Conservation (phyloP, 1,139 yeast species). For the Hyphopichia khmerensis region DNA sequence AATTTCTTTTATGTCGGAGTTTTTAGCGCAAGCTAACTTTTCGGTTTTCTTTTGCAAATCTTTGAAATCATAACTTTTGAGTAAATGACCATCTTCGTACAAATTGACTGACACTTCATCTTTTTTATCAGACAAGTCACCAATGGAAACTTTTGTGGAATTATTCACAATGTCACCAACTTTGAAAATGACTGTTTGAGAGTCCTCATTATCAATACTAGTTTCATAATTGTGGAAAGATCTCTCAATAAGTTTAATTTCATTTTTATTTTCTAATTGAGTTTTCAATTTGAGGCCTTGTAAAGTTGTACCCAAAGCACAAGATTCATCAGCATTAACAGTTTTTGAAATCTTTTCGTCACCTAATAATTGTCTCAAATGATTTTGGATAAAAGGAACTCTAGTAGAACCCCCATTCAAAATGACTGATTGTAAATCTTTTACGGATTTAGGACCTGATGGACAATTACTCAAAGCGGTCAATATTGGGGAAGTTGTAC, state of each 20-base stretch:
- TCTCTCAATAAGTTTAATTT: constrained; percentile 61
- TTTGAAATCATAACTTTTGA: constrained; percentile 35
- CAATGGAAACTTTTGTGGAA: constrained; percentile 29
- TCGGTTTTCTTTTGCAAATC: constrained; percentile 35
- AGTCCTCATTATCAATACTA: constrained; percentile 29
- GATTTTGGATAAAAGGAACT: constrained; percentile 79
- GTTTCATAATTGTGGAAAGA: constrained; percentile 43
- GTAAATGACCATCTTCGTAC: constrained; percentile 53
- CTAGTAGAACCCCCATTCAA: constrained; percentile 92
- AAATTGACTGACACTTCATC: constrained; percentile 43
- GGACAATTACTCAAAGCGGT: constrained; percentile 44
- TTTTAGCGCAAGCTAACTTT: constrained; percentile 44
- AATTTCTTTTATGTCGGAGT: constrained; percentile 17
- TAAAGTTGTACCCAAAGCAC: constrained; percentile 83
- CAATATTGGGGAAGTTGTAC: constrained; percentile 55
- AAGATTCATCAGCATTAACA: constrained; percentile 95
- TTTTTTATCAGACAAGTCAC: constrained; percentile 18
- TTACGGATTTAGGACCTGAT: constrained; percentile 22
- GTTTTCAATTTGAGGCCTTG: constrained; percentile 63
- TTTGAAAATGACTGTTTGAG: constrained; percentile 39
- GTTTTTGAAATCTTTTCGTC: constrained; percentile 73
- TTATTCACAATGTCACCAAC: constrained; percentile 37
- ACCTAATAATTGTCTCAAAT: constrained; percentile 52
- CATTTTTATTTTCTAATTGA: constrained; percentile 55
- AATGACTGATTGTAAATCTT: constrained; percentile 63